phyloP scores from a whole-genome alignment of 2,329 filamentous ascomycete genomes.

The Trichoderma oligosporum region DNA sequence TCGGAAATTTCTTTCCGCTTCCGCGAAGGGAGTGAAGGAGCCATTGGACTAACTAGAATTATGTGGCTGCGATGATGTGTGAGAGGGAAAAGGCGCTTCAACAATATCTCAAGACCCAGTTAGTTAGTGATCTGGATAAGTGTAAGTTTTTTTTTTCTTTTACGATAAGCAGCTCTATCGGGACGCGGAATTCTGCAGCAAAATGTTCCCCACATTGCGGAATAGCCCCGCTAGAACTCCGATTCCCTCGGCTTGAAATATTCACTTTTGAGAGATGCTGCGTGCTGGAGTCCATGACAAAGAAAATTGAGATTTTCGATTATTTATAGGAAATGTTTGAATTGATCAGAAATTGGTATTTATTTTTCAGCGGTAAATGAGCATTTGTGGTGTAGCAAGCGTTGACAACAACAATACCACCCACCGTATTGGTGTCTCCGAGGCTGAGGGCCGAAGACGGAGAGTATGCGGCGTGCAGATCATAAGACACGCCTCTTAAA shows the following conservation, averaged over 20 bases:
- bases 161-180: constrained; percentile 15
- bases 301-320: no score
- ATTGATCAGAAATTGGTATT: no score
- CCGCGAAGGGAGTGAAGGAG: constrained; percentile 33
- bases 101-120: not conserved
- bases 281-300: no score
- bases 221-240: not conserved
- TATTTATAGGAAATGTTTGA: no score
- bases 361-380: no score
- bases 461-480: no score
- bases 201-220: constrained; percentile 11
- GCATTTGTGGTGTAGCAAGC: no score
- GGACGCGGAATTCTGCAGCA: not conserved
- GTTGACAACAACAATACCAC: no score
- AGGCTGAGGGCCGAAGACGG: no score
- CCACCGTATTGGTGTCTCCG: no score
- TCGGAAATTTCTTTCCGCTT: constrained; percentile 64
- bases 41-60: constrained; percentile 19
- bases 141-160: constrained; percentile 19
- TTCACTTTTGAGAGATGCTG: no score
- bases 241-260: not conserved
- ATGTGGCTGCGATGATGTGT: not conserved
- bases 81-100: not conserved
- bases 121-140: constrained; percentile 4
- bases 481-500: no score